Evolutionary conservation across 2,329 filamentous ascomycete genomes (phyloP).

Genomic region (Emmonsiellopsis sp.): DNA sequence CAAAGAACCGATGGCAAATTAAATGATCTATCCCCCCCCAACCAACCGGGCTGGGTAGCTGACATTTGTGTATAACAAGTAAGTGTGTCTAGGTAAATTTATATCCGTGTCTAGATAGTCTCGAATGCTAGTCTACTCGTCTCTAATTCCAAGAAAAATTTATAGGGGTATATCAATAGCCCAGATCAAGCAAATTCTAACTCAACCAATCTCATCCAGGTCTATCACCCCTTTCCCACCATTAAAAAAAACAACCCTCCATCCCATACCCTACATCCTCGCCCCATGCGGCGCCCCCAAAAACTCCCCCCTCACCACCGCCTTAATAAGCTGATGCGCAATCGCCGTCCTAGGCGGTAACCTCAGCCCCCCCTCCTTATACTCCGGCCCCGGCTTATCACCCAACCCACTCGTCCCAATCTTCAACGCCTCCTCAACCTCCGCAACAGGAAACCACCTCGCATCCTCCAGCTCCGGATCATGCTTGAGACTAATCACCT

Average conservation of each 20-base stretch:
- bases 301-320: conserved; percentile 65
- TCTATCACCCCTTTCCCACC: background rate
- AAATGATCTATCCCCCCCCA: too few species aligned
- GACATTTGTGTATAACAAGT: too few species aligned
- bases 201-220: background rate
- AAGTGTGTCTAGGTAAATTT: too few species aligned
- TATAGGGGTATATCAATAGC: too few species aligned
- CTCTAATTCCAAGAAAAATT: too few species aligned
- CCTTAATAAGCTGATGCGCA: conserved; percentile 76
- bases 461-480: conserved; percentile 88
- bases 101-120: too few species aligned
- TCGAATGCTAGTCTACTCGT: too few species aligned
- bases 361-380: conserved; percentile 67
- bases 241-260: too few species aligned
- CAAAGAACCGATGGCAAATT: too few species aligned
- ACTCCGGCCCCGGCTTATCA: conserved; percentile 54
- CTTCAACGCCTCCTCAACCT: conserved; percentile 65
- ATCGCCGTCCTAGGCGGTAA: conserved; percentile 83
- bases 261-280: conserved; percentile 23
- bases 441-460: conserved; percentile 76
- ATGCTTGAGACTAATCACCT: conserved; percentile 72
- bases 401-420: conserved; percentile 60
- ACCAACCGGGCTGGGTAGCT: too few species aligned
- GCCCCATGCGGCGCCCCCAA: conserved; percentile 49
- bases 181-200: too few species aligned